Evolutionary conservation across 495 filamentous ascomycete genomes (phyloP).

Genomic region (Neohortaea acidophila): DNA sequence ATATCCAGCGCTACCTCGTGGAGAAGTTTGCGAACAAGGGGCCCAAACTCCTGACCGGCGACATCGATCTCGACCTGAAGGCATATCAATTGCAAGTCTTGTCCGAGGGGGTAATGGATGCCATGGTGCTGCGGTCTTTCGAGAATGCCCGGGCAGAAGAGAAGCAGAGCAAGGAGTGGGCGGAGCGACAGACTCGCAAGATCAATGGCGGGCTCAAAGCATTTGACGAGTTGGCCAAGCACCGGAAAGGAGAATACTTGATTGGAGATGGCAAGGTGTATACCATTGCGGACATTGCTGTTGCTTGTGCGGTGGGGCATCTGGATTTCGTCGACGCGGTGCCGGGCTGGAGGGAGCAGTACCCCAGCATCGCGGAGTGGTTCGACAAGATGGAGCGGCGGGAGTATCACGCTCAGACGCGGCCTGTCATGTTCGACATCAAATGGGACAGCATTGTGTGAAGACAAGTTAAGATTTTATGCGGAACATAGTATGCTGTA

Average conservation of each 20-base stretch:
- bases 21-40: constrained; percentile 7
- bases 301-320: constrained; percentile 3
- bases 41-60: constrained; percentile 6
- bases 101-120: constrained; percentile 11
- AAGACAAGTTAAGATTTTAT: too few species aligned
- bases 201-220: constrained; percentile 1
- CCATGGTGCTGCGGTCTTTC: constrained; percentile 12
- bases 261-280: not conserved
- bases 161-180: constrained; percentile 8
- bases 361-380: constrained; percentile 6
- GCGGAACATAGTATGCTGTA: too few species aligned
- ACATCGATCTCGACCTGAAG: constrained; percentile 10
- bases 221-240: constrained; percentile 1
- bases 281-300: constrained; percentile 9
- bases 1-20: constrained; percentile 12
- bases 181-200: constrained; percentile 4
- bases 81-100: constrained; percentile 13
- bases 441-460: not conserved
- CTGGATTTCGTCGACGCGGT: not conserved
- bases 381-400: not conserved
- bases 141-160: constrained; percentile 7
- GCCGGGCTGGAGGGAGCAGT: constrained; percentile 2
- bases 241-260: constrained; percentile 4
- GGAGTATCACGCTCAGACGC: not conserved
- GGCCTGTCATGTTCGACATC: constrained; percentile 7